Conservation (phyloP, 139 green algal species). For the Closterium sp. region DNA sequence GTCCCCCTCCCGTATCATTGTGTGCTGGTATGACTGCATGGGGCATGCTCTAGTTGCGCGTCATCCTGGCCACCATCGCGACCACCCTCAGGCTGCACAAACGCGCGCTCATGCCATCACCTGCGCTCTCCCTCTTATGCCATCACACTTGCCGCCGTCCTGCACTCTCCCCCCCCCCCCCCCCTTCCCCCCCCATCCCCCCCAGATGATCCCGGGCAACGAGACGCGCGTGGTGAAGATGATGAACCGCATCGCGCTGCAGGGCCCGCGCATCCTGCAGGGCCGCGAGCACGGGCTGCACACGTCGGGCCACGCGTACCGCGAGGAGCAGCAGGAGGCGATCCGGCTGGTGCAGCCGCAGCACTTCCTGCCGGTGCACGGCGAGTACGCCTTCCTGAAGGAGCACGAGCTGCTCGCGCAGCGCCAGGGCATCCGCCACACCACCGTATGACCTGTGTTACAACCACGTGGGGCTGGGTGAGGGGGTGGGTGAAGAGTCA, state of each 20-base stretch:
- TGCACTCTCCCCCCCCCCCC: background rate
- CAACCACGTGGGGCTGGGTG: no score
- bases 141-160: background rate
- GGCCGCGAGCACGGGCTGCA: constrained; percentile 79
- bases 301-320: constrained; percentile 71
- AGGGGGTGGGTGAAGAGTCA: no score
- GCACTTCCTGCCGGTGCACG: constrained; percentile 98
- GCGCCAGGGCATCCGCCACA: constrained; percentile 61
- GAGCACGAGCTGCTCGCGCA: constrained; percentile 81
- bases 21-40: background rate
- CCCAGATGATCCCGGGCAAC: constrained; percentile 64
- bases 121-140: no score
- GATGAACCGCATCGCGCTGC: constrained; percentile 86
- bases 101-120: no score
- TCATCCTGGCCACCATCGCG: no score
- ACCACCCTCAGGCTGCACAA: no score
- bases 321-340: constrained; percentile 80
- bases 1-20: background rate
- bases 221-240: constrained; percentile 81
- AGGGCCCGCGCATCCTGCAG: constrained; percentile 76
- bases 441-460: constrained; percentile 48
- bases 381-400: constrained; percentile 93
- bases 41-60: no score
- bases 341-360: constrained; percentile 87
- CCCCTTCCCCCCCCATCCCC: no score